These are phyloP conservation scores for Populus hybrid DNA, from an alignment of 441 rosid species.

Conservation along the genomic window DNA sequence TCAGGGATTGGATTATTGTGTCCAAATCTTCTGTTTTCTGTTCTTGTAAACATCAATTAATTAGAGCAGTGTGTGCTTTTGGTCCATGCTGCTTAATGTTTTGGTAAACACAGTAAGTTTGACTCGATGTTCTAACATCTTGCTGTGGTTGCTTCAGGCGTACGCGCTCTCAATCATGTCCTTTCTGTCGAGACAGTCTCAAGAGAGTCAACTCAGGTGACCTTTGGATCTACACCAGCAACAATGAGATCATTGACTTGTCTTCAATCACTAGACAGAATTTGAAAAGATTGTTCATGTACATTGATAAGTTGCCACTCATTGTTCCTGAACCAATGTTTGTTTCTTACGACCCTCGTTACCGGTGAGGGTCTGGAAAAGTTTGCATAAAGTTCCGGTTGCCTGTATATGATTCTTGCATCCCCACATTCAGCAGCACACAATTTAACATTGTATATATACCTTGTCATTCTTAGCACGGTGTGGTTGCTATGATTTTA, in stretches of 20 bases:
- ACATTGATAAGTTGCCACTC: conserved; percentile 73
- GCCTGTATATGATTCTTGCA: conserved; percentile 11
- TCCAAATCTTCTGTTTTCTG: not conserved
- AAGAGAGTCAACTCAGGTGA: conserved; percentile 93
- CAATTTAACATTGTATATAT: conserved; percentile 18
- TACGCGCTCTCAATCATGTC: conserved; percentile 78
- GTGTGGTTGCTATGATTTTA: not conserved
- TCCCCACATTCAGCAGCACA: not conserved
- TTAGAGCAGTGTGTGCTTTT: not conserved
- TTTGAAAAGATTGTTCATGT: conserved; percentile 64
- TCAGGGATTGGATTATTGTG: not conserved
- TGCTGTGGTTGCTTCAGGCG: conserved; percentile 47
- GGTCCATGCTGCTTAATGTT: not conserved
- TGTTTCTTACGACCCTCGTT: conserved; percentile 50
- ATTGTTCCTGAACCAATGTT: conserved; percentile 66
- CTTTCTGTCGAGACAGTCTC: conserved; percentile 85
- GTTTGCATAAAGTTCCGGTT: conserved; percentile 2
- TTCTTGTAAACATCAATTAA: not conserved
- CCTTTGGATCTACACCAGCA: conserved; percentile 78
- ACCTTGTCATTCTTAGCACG: not conserved
- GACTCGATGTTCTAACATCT: not conserved
- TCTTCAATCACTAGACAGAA: conserved; percentile 65
- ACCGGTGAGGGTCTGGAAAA: not conserved
- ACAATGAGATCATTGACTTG: conserved; percentile 63
- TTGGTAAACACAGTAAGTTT: not conserved